These are phyloP conservation scores for Blastobotrys raffinosifermentans DNA, from an alignment of 1,139 yeast species.

Conservation along the genomic window DNA sequence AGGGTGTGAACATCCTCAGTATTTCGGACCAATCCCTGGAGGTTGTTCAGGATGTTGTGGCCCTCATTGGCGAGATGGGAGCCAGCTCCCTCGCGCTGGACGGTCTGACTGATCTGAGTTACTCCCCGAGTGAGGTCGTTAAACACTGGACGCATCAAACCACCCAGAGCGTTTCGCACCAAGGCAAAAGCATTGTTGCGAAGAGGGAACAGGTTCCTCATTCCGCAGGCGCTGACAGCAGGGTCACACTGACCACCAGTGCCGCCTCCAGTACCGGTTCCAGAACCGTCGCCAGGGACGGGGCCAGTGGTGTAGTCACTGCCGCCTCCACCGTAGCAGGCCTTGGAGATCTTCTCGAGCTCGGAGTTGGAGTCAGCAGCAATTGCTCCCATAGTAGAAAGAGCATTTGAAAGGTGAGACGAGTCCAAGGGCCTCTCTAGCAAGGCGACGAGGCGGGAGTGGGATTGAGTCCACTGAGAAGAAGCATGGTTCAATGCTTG, in stretches of 20 bases:
- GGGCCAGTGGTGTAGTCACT: constrained; percentile 3
- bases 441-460: neutral
- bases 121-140: neutral
- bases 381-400: neutral
- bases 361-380: constrained; percentile 12
- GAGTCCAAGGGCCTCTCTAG: neutral
- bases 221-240: too few relatives aligned
- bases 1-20: neutral
- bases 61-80: neutral
- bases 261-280: neutral
- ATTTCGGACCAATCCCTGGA: neutral
- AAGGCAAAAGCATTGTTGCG: constrained; percentile 1
- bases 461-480: neutral
- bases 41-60: neutral
- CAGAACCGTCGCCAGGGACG: neutral
- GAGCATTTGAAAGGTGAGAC: neutral
- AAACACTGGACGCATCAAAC: neutral
- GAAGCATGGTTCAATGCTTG: neutral
- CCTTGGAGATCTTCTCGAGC: constrained; percentile 16
- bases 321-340: constrained; percentile 6
- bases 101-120: neutral
- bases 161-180: neutral
- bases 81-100: neutral
- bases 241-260: too few relatives aligned
- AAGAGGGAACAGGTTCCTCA: neutral